Conservation (phyloP, 495 filamentous ascomycete genomes). For the Xylaria longipes region DNA sequence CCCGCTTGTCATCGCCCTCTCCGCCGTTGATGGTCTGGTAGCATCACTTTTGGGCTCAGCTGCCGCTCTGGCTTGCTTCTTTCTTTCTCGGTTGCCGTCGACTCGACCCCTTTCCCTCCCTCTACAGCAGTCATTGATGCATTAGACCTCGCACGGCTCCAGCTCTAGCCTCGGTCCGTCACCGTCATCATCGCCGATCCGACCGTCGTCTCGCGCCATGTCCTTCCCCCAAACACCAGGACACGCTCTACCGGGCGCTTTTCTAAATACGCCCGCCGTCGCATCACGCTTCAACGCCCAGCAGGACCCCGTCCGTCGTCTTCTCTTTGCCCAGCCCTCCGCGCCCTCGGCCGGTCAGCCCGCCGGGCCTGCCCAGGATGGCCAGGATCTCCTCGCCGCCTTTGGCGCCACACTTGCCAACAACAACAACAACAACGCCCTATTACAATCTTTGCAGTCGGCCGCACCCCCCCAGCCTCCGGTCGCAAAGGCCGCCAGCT, state of each 20-base stretch:
- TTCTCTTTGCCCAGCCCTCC: constrained; percentile 45
- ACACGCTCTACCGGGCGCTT: constrained; percentile 73
- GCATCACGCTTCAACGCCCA: constrained; percentile 44
- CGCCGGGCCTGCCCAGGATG: not conserved
- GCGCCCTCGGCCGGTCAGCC: not conserved
- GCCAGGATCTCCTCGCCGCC: constrained; percentile 42
- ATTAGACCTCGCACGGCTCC: not conserved
- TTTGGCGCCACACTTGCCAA: constrained; percentile 37
- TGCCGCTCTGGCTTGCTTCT: constrained; percentile 43
- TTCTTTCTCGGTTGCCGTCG: constrained; percentile 9
- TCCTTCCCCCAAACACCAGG: constrained; percentile 69
- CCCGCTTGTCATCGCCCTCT: constrained; percentile 11
- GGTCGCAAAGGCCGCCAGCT: constrained; percentile 78
- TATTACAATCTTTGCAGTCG: constrained; percentile 33
- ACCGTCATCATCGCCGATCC: constrained; percentile 23
- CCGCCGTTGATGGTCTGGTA: constrained; percentile 40
- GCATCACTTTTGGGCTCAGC: constrained; percentile 44
- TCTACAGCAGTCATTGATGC: constrained; percentile 8
- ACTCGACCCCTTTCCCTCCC: constrained; percentile 17
- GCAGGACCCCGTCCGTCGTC: constrained; percentile 46
- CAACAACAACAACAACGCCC: constrained; percentile 33
- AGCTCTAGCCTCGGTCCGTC: constrained; percentile 29
- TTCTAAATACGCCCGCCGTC: constrained; percentile 71
- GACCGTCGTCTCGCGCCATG: constrained; percentile 49
- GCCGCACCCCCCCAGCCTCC: constrained; percentile 58